Base-by-base conservation (phyloP, 2,329 filamentous ascomycete species). In the Corynespora cassiicola region DNA sequence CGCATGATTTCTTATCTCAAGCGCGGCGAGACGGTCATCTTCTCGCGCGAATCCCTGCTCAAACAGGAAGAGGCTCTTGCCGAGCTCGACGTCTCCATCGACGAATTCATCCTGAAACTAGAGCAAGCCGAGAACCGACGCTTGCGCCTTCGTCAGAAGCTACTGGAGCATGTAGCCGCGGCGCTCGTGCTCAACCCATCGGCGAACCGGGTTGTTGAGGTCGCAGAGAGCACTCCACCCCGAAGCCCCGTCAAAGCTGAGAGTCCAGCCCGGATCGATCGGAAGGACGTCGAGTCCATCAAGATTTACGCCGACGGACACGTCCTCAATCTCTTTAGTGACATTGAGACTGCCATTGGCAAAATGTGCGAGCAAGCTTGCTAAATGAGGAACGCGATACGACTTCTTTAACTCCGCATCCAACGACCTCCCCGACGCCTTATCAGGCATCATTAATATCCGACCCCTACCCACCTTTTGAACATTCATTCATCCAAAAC, bases 71-170 rank as follows among this genome's bases (percentile, higher is more conserved):
- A 91, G 66, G 86, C 86, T 2, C 75, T 92, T 8, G 81, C 84
- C 1, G 87, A 90, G 63, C 78, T 92, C 6, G 87, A 92, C 59
- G 73, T 78, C 11, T 87, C 85, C 3, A 91, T 92, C 47, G 88
- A 91, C 56, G 86, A 90, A 61, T 91, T 88, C 85, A 82, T 88
- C 31, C 76, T 72, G 53, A 91, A 91, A 70, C 78, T 91, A n/a
- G 88, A 91, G 59, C 80, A 86, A 47, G 86, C 87, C 7, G 88
- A 92, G 66, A 89, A 90, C 61, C 78, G 88, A 57, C 82, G 87
- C 25, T 85, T 83, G 11, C 78, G 86, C 6, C 82, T 92, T 28
- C 80, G 87, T 23, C 87, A 91, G 63, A 92, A 90, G 74, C 74
- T 92, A 9, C 78, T 92, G 3, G 87, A 92, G 67, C 88, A 92